Conservation (phyloP, 2,329 filamentous ascomycete genomes). For the Colletotrichum australisinense region DNA sequence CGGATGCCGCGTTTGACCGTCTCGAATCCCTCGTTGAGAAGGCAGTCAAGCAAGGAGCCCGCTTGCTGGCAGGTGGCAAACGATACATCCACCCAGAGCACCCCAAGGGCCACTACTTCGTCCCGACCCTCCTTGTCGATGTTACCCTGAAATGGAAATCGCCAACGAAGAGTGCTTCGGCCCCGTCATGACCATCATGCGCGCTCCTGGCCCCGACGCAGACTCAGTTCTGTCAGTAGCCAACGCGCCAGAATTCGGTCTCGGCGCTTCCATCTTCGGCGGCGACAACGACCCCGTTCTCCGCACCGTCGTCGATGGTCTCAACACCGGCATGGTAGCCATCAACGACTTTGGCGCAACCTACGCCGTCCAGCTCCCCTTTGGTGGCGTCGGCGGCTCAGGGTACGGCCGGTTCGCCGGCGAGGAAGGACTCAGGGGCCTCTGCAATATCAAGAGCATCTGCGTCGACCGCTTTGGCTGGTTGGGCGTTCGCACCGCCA, state of each 20-base stretch:
- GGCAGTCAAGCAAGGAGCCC: conserved; percentile 82
- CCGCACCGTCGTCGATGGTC: conserved; percentile 70
- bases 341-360: conserved; percentile 96
- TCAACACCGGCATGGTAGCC: conserved; percentile 90
- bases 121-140: conserved; percentile 89
- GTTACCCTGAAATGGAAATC: conserved; percentile 88
- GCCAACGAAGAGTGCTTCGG: conserved; percentile 94
- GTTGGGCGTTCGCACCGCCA: conserved; percentile 76
- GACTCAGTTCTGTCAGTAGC: conserved; percentile 78
- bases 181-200: conserved; percentile 89
- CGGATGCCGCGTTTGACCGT: conserved; percentile 77
- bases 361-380: conserved; percentile 94
- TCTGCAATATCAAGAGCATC: conserved; percentile 91
- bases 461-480: conserved; percentile 78
- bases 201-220: conserved; percentile 69
- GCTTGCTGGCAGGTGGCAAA: conserved; percentile 83
- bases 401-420: conserved; percentile 95
- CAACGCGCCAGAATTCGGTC: conserved; percentile 86
- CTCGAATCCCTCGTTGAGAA: conserved; percentile 82
- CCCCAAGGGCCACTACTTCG: conserved; percentile 89
- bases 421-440: conserved; percentile 83
- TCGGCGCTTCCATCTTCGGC: conserved; percentile 91
- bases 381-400: conserved; percentile 89
- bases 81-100: conserved; percentile 78
- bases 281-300: conserved; percentile 70